Percentiles rank a stretch among this genome's conserved stretches.
Conservation (phyloP, 805 yeast genomes). For the Isabelozyma rhagii region DNA sequence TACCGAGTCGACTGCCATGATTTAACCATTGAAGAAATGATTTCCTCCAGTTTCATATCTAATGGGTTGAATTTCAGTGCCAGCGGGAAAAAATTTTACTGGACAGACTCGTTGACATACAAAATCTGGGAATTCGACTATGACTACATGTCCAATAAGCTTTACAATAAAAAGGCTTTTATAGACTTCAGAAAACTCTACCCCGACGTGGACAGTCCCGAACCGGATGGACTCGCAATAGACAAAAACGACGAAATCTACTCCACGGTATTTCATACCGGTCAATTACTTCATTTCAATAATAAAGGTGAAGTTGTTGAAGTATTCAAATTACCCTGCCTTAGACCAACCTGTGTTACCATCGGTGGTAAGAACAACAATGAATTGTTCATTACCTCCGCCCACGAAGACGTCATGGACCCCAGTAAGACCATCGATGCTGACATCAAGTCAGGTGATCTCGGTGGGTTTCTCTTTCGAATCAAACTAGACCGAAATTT, state of each 20-base stretch:
- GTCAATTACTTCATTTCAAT: slow-evolving; percentile 53
- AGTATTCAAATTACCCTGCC: slow-evolving; percentile 54
- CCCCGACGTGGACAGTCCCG: slow-evolving; percentile 39
- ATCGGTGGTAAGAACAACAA: slow-evolving; percentile 59
- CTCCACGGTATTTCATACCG: slow-evolving; percentile 65
- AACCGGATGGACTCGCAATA: slow-evolving; percentile 79
- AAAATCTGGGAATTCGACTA: slow-evolving; percentile 38
- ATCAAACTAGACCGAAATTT: slow-evolving; percentile 33
- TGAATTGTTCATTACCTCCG: slow-evolving; percentile 68
- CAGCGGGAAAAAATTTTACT: slow-evolving; percentile 27
- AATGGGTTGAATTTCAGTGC: slow-evolving; percentile 55
- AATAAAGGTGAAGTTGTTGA: slow-evolving; percentile 48
- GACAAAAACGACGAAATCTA: slow-evolving; percentile 54
- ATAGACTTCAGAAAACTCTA: slow-evolving; percentile 26
- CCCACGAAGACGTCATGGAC: slow-evolving; percentile 47
- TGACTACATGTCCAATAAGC: slow-evolving; percentile 22
- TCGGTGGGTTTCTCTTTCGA: slow-evolving; percentile 61
- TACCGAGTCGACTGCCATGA: slow-evolving; percentile 31
- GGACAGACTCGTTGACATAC: slow-evolving; percentile 39
- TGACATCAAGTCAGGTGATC: slow-evolving; percentile 35
- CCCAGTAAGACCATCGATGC: slow-evolving; percentile 21
- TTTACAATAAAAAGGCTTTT: slow-evolving; percentile 24
- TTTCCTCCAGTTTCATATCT: slow-evolving; percentile 48
- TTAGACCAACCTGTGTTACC: slow-evolving; percentile 63
- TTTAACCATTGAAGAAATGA: slow-evolving; percentile 28